phyloP scores from a whole-genome alignment of 2,329 filamentous ascomycete species.

The Fusarium anguioides region DNA sequence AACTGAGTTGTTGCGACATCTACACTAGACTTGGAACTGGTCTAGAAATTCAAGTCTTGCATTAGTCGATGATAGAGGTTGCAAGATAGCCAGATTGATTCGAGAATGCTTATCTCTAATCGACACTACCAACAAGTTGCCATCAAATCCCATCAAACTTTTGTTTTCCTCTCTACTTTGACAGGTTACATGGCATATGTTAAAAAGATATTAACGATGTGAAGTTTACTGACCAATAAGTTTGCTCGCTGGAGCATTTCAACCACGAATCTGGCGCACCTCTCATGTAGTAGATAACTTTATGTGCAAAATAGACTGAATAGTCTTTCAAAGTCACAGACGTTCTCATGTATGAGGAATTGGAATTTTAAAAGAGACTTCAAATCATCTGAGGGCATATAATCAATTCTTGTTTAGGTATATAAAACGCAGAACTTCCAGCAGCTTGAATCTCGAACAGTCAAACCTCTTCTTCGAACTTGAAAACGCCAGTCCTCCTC shows the following conservation, averaged over 20 bases:
- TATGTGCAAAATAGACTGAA: neutral
- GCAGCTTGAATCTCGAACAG: neutral
- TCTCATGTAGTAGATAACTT: neutral
- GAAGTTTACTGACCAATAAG: neutral
- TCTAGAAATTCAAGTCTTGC: conserved; percentile 2
- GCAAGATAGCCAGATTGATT: neutral
- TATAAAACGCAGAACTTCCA: neutral
- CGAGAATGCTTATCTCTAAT: neutral
- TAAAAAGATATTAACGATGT: neutral
- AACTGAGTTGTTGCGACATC: neutral
- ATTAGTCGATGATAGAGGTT: neutral
- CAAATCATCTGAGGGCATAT: neutral
- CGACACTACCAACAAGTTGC: neutral
- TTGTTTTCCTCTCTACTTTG: neutral
- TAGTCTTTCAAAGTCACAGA: neutral
- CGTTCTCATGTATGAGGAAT: neutral
- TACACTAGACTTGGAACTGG: conserved; percentile 17
- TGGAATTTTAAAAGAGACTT: neutral
- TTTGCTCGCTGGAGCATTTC: too few relatives aligned
- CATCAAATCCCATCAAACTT: neutral
- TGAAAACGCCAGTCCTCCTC: too few relatives aligned
- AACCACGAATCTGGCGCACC: neutral
- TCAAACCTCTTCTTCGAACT: neutral
- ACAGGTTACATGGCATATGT: neutral
- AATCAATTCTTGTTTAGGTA: neutral